phyloP scores from a whole-genome alignment of 495 filamentous ascomycete species.

The Talaromyces trachyspermus region DNA sequence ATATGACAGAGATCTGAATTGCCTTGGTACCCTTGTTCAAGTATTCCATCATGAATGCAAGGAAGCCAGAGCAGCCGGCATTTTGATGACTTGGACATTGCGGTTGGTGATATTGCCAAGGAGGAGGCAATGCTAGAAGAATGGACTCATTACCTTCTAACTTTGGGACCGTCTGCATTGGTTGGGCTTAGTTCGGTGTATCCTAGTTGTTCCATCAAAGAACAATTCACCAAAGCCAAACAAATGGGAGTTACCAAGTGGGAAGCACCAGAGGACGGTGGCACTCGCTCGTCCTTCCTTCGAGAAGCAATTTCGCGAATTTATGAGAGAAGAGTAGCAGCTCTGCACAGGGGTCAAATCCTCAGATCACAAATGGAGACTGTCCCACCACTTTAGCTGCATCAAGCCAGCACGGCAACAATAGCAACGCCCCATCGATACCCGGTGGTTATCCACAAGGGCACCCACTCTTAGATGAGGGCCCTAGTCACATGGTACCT shows the following conservation, averaged over 20 bases:
- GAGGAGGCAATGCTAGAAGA: constrained; percentile 55
- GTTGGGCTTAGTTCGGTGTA: constrained; percentile 44
- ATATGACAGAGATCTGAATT: constrained; percentile 63
- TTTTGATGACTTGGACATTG: constrained; percentile 46
- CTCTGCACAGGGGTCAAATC: constrained; percentile 2
- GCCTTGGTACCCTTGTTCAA: constrained; percentile 50
- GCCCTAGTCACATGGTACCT: background rate
- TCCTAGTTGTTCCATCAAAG: constrained; percentile 33
- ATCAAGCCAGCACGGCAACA: no score
- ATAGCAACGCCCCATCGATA: no score
- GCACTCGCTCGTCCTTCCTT: constrained; percentile 52
- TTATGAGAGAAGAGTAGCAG: constrained; percentile 45
- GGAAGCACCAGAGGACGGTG: constrained; percentile 37
- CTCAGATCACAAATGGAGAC: constrained; percentile 1
- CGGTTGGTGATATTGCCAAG: constrained; percentile 38
- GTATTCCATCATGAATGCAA: constrained; percentile 49
- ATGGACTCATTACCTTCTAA: constrained; percentile 55
- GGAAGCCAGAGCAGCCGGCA: constrained; percentile 48
- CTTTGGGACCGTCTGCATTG: constrained; percentile 50
- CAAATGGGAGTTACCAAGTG: constrained; percentile 50
- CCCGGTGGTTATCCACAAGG: no score
- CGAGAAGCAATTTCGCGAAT: constrained; percentile 54
- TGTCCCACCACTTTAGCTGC: no score
- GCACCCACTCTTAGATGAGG: no score
- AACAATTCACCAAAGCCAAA: constrained; percentile 45